These are phyloP conservation scores for Hyaloscypha hepaticicola DNA, from an alignment of 495 filamentous ascomycete species.

Conservation along the genomic window DNA sequence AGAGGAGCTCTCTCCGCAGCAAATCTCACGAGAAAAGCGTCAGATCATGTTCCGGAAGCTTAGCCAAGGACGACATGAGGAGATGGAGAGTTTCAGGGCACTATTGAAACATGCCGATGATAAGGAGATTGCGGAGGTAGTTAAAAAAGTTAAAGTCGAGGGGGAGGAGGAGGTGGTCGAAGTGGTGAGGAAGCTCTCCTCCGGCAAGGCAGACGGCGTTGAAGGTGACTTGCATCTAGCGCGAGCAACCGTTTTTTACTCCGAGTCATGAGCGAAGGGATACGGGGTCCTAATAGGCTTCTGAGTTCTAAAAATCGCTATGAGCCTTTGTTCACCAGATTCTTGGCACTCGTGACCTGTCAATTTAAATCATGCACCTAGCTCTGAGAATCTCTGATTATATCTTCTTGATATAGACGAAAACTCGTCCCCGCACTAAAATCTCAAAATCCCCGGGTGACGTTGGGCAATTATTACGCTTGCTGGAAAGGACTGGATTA, in stretches of 20 bases:
- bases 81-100: not conserved
- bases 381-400: no score
- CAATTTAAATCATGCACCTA: no score
- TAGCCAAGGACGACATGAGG: not conserved
- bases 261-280: not conserved
- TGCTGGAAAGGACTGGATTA: no score
- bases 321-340: no score
- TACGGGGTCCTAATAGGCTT: no score
- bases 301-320: no score
- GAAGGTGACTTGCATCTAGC: not conserved
- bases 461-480: no score
- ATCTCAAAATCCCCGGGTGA: no score
- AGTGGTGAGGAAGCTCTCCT: not conserved
- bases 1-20: not conserved
- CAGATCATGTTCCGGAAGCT: not conserved
- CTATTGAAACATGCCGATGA: not conserved
- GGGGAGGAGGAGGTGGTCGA: not conserved
- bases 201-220: not conserved
- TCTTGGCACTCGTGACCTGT: no score
- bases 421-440: no score
- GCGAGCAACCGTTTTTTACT: not conserved
- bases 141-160: not conserved
- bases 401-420: no score
- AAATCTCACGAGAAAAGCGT: not conserved
- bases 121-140: not conserved